Conservation (phyloP, 2,329 filamentous ascomycete genomes). For the Pseudogymnoascus sp. region DNA sequence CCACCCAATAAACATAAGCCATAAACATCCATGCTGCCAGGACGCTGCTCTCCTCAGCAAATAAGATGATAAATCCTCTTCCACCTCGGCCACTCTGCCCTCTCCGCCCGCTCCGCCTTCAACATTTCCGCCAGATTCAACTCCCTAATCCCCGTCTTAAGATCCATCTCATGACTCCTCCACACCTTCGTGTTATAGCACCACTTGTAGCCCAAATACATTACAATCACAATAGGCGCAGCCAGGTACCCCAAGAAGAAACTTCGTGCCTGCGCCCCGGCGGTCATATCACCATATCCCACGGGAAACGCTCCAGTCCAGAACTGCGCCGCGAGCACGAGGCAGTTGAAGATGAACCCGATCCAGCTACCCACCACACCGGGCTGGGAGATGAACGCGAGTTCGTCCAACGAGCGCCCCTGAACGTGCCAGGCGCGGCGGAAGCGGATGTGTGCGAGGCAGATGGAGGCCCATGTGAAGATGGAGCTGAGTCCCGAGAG, state of each 20-base stretch:
- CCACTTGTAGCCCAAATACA: slow-evolving; percentile 70
- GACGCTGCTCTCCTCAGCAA: slow-evolving; percentile 40
- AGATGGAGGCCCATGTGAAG: slow-evolving; percentile 80
- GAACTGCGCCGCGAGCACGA: slow-evolving; percentile 77
- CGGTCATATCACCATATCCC: slow-evolving; percentile 41
- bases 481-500: slow-evolving; percentile 65
- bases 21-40: too few relatives aligned
- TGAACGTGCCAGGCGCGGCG: slow-evolving; percentile 66
- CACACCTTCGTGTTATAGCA: slow-evolving; percentile 63
- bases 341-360: slow-evolving; percentile 65
- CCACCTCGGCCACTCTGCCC: slow-evolving; percentile 63
- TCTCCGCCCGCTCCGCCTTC: slow-evolving; percentile 72
- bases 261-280: slow-evolving; percentile 44
- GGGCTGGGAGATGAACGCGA: slow-evolving; percentile 74
- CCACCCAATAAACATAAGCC: background rate
- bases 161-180: slow-evolving; percentile 67
- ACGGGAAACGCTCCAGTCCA: slow-evolving; percentile 80
- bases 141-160: slow-evolving; percentile 77
- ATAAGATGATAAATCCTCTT: slow-evolving; percentile 68
- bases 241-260: slow-evolving; percentile 72
- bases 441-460: slow-evolving; percentile 87
- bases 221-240: slow-evolving; percentile 57
- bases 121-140: slow-evolving; percentile 73
- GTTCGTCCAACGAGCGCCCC: slow-evolving; percentile 63
- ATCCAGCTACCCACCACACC: slow-evolving; percentile 75